Evolutionary conservation across 768 basidiomycete species (phyloP).

Genomic region (Lentinus brumalis): DNA sequence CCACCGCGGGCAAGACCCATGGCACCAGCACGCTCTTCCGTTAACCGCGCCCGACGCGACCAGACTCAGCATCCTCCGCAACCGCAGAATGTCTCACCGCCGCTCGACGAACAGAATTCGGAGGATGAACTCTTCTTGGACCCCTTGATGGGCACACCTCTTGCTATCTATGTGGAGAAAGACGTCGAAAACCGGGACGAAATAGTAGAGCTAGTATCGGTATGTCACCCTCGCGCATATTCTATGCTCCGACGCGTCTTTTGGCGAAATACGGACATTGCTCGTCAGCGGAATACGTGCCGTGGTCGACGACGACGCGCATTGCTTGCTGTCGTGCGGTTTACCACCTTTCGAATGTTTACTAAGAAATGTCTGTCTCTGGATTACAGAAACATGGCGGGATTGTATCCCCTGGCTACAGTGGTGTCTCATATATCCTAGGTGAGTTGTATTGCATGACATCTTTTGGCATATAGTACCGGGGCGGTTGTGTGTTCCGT

Average conservation of each 20-base stretch:
- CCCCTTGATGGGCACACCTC: conserved; percentile 77
- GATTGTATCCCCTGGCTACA: conserved; percentile 71
- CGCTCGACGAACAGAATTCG: conserved; percentile 24
- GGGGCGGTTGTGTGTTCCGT: not conserved
- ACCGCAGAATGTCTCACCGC: conserved; percentile 18
- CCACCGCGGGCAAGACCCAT: conserved; percentile 58
- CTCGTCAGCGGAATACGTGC: not conserved
- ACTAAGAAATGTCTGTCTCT: not conserved
- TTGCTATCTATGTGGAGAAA: conserved; percentile 78
- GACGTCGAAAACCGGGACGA: conserved; percentile 72
- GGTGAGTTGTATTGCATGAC: conserved; percentile 47
- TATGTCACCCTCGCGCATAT: conserved; percentile 40
- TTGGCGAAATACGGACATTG: not conserved
- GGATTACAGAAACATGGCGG: conserved; percentile 73
- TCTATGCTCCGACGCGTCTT: conserved; percentile 13
- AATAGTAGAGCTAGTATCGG: conserved; percentile 65
- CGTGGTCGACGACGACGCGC: not conserved
- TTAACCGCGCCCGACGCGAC: conserved; percentile 48
- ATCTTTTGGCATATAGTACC: not conserved
- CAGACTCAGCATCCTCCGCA: conserved; percentile 36
- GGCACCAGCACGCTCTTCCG: conserved; percentile 70
- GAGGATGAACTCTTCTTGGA: conserved; percentile 70
- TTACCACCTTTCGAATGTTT: not conserved
- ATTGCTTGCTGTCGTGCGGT: too few relatives aligned
- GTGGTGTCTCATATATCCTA: conserved; percentile 77